These are phyloP conservation scores for Lachnellula occidentalis DNA, from an alignment of 2,329 filamentous ascomycete species.

Conservation along the genomic window DNA sequence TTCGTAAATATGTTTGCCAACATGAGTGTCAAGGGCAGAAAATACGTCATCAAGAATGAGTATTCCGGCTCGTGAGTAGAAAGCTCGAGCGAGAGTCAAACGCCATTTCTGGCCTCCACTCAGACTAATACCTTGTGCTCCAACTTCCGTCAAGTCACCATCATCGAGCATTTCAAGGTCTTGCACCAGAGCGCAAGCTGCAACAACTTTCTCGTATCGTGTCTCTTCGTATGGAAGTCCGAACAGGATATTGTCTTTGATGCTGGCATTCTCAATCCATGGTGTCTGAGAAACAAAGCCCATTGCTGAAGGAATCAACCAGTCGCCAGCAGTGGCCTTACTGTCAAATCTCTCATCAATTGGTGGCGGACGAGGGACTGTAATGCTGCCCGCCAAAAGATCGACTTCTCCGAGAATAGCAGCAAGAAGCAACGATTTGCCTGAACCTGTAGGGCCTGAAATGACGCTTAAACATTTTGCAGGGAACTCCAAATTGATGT, in stretches of 20 bases:
- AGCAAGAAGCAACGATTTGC: slow-evolving; percentile 69
- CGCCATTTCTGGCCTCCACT: slow-evolving; percentile 80
- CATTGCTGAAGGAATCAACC: slow-evolving; percentile 62
- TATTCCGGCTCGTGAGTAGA: slow-evolving; percentile 71
- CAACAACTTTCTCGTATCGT: slow-evolving; percentile 63
- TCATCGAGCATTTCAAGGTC: slow-evolving; percentile 70
- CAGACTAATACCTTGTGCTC: slow-evolving; percentile 75
- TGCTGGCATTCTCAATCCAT: slow-evolving; percentile 76
- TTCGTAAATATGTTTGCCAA: slow-evolving; percentile 72
- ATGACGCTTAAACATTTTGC: slow-evolving; percentile 64
- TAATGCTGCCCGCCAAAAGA: slow-evolving; percentile 55
- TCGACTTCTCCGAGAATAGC: slow-evolving; percentile 71
- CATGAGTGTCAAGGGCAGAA: slow-evolving; percentile 70
- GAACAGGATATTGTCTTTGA: slow-evolving; percentile 72
- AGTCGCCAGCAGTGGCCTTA: slow-evolving; percentile 53
- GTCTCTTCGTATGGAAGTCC: slow-evolving; percentile 61
- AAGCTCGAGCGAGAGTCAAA: slow-evolving; percentile 68
- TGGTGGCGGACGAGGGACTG: slow-evolving; percentile 47
- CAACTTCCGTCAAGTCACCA: slow-evolving; percentile 73
- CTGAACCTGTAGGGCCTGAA: slow-evolving; percentile 69
- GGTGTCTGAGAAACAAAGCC: slow-evolving; percentile 74
- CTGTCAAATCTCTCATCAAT: slow-evolving; percentile 45
- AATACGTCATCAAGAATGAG: slow-evolving; percentile 78
- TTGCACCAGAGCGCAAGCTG: slow-evolving; percentile 65
- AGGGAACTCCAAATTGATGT: slow-evolving; percentile 62